Evolutionary conservation across 108 stramenopile species (phyloP).

Genomic region (Cyclotella cryptica): DNA sequence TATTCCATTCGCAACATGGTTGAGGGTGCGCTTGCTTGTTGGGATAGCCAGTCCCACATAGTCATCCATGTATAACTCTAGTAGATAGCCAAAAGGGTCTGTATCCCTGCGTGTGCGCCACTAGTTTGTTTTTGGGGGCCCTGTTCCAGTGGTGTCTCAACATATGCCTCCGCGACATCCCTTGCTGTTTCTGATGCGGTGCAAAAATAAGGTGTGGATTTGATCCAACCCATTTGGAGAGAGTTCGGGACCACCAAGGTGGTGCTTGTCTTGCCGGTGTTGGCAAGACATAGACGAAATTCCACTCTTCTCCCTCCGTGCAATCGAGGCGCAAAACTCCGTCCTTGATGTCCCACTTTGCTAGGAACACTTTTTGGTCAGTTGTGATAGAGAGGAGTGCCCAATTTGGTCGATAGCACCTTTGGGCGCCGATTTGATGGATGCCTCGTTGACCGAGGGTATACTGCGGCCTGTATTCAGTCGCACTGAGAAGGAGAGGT

Average conservation of each 20-base stretch:
- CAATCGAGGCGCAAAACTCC: background rate
- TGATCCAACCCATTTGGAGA: background rate
- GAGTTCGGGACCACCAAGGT: background rate
- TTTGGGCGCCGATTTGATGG: background rate
- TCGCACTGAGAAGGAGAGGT: background rate
- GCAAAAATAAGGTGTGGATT: background rate
- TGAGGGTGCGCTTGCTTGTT: background rate
- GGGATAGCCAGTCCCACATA: background rate
- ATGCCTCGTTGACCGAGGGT: background rate
- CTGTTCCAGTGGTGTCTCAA: background rate
- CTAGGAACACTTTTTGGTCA: background rate
- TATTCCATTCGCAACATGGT: background rate
- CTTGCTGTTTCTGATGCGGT: background rate
- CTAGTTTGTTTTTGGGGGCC: background rate
- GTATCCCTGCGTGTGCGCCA: background rate
- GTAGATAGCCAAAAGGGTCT: background rate
- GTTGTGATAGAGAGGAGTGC: background rate
- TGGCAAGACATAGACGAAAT: background rate
- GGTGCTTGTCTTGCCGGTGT: background rate
- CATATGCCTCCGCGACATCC: background rate
- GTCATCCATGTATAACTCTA: background rate
- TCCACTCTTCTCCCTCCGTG: background rate
- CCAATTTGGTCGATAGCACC: background rate
- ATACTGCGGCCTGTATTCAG: background rate
- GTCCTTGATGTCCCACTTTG: background rate